Percentiles rank a stretch among this genome's conserved stretches.
phyloP scores from a whole-genome alignment of 2,329 filamentous ascomycete species.

The Xylariaceae sp. region DNA sequence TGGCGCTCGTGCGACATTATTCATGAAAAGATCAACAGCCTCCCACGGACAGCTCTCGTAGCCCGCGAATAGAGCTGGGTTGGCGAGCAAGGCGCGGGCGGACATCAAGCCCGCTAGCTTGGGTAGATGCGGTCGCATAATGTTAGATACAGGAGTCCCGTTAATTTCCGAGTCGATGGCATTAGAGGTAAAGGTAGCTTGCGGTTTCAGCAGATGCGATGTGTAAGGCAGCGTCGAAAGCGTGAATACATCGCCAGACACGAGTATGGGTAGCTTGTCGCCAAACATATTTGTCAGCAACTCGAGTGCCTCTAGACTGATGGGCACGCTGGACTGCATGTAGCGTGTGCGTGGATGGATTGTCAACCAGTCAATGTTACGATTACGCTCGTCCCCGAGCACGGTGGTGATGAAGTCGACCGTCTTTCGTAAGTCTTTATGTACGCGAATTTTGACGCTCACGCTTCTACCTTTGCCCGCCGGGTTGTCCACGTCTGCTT shows the following conservation, averaged over 20 bases:
- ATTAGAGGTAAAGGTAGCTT: slow-evolving; percentile 34
- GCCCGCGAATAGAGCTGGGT: slow-evolving; percentile 70
- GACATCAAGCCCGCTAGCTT: slow-evolving; percentile 71
- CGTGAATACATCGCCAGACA: slow-evolving; percentile 74
- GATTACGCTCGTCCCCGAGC: slow-evolving; percentile 56
- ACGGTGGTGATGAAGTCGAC: slow-evolving; percentile 70
- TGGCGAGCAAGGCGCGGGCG: slow-evolving; percentile 70
- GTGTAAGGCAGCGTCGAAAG: slow-evolving; percentile 57
- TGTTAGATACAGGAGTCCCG: slow-evolving; percentile 17
- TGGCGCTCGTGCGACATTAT: slow-evolving; percentile 61
- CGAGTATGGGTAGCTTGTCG: slow-evolving; percentile 64
- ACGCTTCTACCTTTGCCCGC: slow-evolving; percentile 59
- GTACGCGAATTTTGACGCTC: slow-evolving; percentile 74
- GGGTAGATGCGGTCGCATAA: slow-evolving; percentile 47
- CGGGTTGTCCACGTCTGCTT: slow-evolving; percentile 36
- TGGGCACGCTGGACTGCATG: slow-evolving; percentile 67
- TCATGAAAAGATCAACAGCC: slow-evolving; percentile 68
- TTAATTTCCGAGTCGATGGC: background rate
- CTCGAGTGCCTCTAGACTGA: slow-evolving; percentile 66
- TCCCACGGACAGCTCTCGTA: slow-evolving; percentile 64
- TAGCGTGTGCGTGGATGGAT: slow-evolving; percentile 70
- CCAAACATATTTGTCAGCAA: slow-evolving; percentile 60
- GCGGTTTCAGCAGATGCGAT: slow-evolving; percentile 41
- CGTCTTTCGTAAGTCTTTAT: slow-evolving; percentile 66
- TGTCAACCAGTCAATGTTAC: slow-evolving; percentile 71